Evolutionary conservation across 768 basidiomycete species (phyloP).

Genomic region (Crucibulum laeve): DNA sequence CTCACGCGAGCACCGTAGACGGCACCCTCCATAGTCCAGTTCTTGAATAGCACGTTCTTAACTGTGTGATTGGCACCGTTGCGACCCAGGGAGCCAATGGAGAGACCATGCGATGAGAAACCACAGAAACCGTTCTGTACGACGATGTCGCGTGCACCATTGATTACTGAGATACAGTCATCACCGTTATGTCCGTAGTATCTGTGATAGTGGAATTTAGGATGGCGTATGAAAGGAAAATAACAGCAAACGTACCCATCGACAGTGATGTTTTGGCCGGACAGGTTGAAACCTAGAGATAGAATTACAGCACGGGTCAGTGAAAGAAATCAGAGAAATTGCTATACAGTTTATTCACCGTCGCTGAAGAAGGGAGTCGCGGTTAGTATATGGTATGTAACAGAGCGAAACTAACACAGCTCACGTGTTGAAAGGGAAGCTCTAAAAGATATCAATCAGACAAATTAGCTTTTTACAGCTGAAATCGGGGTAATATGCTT

Average conservation of each 20-base stretch:
- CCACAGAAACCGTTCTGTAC: constrained; percentile 40
- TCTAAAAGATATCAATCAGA: constrained; percentile 12
- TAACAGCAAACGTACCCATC: constrained; percentile 24
- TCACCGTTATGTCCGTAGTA: constrained; percentile 44
- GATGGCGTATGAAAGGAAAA: background rate
- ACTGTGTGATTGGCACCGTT: constrained; percentile 35
- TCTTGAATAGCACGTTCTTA: constrained; percentile 38
- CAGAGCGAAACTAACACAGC: constrained; percentile 11
- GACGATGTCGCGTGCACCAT: constrained; percentile 39
- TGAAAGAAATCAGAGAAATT: background rate
- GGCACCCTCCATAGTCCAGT: constrained; percentile 46
- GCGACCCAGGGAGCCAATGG: constrained; percentile 42
- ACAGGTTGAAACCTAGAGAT: constrained; percentile 27
- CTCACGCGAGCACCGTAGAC: constrained; percentile 40
- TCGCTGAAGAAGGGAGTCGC: constrained; percentile 13
- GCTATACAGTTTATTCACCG: constrained; percentile 14
- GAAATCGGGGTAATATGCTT: constrained; percentile 6
- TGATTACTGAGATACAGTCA: constrained; percentile 44
- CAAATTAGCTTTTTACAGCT: background rate
- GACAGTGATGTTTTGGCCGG: constrained; percentile 33
- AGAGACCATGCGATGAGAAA: constrained; percentile 43
- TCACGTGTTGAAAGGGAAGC: constrained; percentile 41
- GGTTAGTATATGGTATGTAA: background rate
- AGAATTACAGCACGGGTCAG: background rate
- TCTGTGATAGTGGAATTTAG: constrained; percentile 10